Evolutionary conservation across 306 rosid species (phyloP), one percentile per base, ranked within the genome.

Genomic region (Sphenostylis stenocarpa): DNA sequence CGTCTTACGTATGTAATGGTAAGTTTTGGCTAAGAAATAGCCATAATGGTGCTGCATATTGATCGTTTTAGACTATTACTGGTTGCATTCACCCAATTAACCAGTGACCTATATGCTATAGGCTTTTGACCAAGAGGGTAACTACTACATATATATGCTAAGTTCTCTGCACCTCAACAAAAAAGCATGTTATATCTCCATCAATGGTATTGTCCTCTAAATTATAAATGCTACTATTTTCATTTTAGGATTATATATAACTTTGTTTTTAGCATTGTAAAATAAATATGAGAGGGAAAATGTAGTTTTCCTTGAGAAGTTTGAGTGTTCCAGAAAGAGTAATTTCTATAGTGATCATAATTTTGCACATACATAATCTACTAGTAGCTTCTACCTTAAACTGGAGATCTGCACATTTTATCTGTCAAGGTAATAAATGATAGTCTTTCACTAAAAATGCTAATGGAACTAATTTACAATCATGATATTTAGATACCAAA

Each of bases 1-100:
- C 31, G 69, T 43, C 83, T 57, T 67, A 33, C 63, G 70, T 68
- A 55, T 58, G 72, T 57, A 24, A 26, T 38, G 34, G n/a, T 26
- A 74, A 67, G 56, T 67, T 38, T 74, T 36, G 44, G 76, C 65
- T n/a, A 60, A 74, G 8, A 56, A 48, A 58, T 20, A 16, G 31
- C 62, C 20, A 67, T 44, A 24, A 64, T 20, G 33, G 17, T 26
- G 21, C 16, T 24, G 47, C 56, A 45, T 15, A 57, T 69, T 19
- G 69, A 47, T 29, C 11, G 23, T 39, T 78, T 77, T 8, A 68
- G 67, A 49, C 65, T 11, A 24, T 62, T 48, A 79, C 34, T 62
- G 62, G 23, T 29, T 60, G 16, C 64, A 67, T 20, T 17, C 72
- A 61, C 68, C 72, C 29, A 58, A 57, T 31, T 17, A 51, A 51